A percentile compares a stretch with the other conserved stretches of the same genome.
Conservation (phyloP, 805 yeast genomes). For the Debaryomyces prosopidis region DNA sequence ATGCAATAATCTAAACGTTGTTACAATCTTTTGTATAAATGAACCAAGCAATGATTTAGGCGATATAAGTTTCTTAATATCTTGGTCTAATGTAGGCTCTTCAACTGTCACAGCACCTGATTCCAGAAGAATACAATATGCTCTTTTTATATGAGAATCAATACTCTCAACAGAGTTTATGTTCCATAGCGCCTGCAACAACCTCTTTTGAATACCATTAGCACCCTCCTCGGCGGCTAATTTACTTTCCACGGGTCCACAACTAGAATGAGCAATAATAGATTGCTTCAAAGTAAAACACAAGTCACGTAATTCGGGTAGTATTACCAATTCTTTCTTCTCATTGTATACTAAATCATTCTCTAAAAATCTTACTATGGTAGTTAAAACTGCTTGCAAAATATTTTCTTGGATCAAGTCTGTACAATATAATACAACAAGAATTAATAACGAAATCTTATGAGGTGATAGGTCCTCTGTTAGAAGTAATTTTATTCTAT, state of each 20-base stretch:
- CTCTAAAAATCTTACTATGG: constrained; percentile 45
- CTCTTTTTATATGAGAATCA: constrained; percentile 2
- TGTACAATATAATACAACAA: constrained; percentile 30
- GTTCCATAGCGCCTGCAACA: constrained; percentile 45
- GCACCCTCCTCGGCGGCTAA: constrained; percentile 18
- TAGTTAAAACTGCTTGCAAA: constrained; percentile 39
- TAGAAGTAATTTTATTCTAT: constrained; percentile 22
- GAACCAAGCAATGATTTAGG: constrained; percentile 29
- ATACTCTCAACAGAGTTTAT: constrained; percentile 32
- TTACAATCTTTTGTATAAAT: constrained; percentile 30
- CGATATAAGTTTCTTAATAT: constrained; percentile 10
- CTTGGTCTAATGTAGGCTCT: not conserved
- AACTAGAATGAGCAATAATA: not conserved
- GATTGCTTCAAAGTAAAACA: constrained; percentile 17
- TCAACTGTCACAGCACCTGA: constrained; percentile 1
- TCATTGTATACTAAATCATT: constrained; percentile 29
- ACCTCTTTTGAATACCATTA: constrained; percentile 24
- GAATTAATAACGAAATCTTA: constrained; percentile 49
- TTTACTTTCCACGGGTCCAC: not conserved
- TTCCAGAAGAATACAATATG: constrained; percentile 1
- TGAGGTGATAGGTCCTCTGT: constrained; percentile 53
- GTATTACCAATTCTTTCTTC: constrained; percentile 18
- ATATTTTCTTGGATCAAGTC: constrained; percentile 24
- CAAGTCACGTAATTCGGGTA: constrained; percentile 35
- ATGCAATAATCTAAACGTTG: constrained; percentile 32